These are phyloP conservation scores for Petasospora rhodanensis DNA, from an alignment of 1,139 yeast species.

Conservation along the genomic window DNA sequence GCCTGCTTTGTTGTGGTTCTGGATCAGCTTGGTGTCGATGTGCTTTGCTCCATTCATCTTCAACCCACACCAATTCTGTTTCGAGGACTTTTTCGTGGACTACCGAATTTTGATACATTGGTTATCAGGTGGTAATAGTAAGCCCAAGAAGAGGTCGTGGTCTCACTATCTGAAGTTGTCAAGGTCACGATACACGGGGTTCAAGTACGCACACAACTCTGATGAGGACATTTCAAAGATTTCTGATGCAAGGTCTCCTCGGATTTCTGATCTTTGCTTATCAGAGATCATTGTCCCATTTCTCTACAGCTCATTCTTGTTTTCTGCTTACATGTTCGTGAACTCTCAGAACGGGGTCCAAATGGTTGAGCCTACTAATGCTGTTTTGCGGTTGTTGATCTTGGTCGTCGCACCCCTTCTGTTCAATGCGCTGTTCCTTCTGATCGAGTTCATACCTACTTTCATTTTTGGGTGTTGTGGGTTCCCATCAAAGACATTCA, in stretches of 20 bases:
- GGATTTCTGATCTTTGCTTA: constrained; percentile 44
- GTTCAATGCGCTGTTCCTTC: constrained; percentile 40
- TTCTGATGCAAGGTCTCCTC: constrained; percentile 36
- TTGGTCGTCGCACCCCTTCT: constrained; percentile 51
- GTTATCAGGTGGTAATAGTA: constrained; percentile 62
- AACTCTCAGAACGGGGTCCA: constrained; percentile 66
- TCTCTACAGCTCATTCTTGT: constrained; percentile 37
- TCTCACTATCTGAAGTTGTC: constrained; percentile 45
- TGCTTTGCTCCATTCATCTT: constrained; percentile 76
- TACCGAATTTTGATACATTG: constrained; percentile 62
- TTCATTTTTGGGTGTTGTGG: too few relatives aligned
- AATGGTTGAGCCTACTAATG: constrained; percentile 44
- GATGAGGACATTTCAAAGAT: constrained; percentile 27
- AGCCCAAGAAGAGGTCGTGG: constrained; percentile 56
- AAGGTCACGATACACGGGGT: constrained; percentile 63
- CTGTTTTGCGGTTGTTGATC: constrained; percentile 47
- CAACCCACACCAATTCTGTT: constrained; percentile 82
- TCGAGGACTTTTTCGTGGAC: constrained; percentile 66
- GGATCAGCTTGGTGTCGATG: constrained; percentile 68
- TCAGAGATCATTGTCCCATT: constrained; percentile 52
- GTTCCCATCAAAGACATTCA: neutral
- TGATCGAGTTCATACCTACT: constrained; percentile 41
- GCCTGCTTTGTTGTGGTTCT: constrained; percentile 75
- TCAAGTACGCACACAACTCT: constrained; percentile 35
- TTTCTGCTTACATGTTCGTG: constrained; percentile 62